A percentile compares a stretch with the other conserved stretches of the same genome.
Evolutionary conservation across 1,139 yeast genomes (phyloP).

Genomic region (Meyerozyma carpophila): DNA sequence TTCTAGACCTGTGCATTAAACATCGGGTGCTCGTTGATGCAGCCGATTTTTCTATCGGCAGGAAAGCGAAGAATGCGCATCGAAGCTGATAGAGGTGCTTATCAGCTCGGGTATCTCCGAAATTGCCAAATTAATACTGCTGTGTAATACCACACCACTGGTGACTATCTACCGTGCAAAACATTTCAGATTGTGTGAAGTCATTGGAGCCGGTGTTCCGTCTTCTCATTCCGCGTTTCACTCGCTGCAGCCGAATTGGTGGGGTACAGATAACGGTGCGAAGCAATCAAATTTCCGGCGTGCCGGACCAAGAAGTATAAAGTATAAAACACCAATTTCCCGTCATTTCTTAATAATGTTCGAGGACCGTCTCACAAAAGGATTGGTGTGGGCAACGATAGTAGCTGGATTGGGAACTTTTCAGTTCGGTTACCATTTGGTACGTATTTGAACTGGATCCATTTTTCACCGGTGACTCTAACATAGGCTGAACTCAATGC

Average conservation of each 20-base stretch:
- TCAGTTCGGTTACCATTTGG: conserved; percentile 83
- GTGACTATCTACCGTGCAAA: too few relatives aligned
- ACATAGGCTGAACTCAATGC: conserved; percentile 72
- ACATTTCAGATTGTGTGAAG: too few relatives aligned
- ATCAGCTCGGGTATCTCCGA: not conserved
- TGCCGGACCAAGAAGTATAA: not conserved
- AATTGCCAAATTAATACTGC: not conserved
- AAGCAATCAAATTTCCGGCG: not conserved
- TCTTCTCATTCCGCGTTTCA: too few relatives aligned
- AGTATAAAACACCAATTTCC: not conserved
- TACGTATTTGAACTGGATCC: not conserved
- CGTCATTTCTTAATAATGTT: not conserved
- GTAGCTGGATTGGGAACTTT: conserved; percentile 66
- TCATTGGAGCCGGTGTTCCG: too few relatives aligned
- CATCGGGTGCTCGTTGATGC: conserved; percentile 42
- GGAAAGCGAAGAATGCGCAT: not conserved
- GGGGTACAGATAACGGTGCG: not conserved
- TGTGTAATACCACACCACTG: too few relatives aligned
- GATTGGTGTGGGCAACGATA: conserved; percentile 29
- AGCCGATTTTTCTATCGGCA: not conserved
- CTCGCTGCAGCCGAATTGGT: not conserved
- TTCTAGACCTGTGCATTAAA: conserved; percentile 38
- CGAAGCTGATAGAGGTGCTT: not conserved
- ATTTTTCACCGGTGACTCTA: not conserved
- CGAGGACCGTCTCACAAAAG: not conserved